Evolutionary conservation across 1,284 basidiomycete genomes (phyloP), one percentile per base, ranked within the genome.

Genomic region (Exobasidium rhododendri): DNA sequence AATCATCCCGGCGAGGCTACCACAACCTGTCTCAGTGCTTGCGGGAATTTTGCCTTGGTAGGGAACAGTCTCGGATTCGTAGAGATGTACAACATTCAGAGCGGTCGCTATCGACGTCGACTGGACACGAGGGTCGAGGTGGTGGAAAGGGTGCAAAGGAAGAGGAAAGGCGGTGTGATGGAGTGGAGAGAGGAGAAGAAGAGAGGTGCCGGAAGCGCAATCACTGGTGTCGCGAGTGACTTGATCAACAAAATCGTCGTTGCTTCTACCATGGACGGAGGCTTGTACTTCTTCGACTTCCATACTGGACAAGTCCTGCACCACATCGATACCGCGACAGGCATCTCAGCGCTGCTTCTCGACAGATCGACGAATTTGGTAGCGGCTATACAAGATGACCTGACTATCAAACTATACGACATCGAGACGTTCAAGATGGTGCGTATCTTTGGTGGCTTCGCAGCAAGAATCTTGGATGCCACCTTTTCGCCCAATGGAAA

Each of bases 1-100:
- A 22, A 20, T 14, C 13, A 35, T 5, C 20, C n/a, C 22, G 29
- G 4, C 52, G 52, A 55, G 31, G 52, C 52, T n/a, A 59, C 74
- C 14, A 65, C 74, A 0, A 61, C 58, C 22, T 69, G 89, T 69
- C 89, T 97, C 14, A 90, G 92, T 13, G 89, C 91, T 0, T 99
- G 96, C 78, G 96, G 96, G 14, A 98, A 98, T 78, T 99, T 97
- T 80, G 92, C 90, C 44, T 81, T 98, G 4, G 89, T 88, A 1
- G 77, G 77, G 32, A 74, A 70, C 44, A 68, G 65, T 26, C 61
- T 72, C 26, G 77, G 77, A 10, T 57, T 64, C 14, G 75, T 79
- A 13, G 69, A 77, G 53, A 64, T 70, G 61, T 77, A 71, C 68
- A 78, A 79, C 62, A 76, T 79, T 70, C 94, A 99, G 81, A 93